A percentile compares a stretch with the other conserved stretches of the same genome.
These are phyloP conservation scores for Paspalum notatum DNA, from an alignment of 176 grass and related monocot species.

Conservation along the genomic window DNA sequence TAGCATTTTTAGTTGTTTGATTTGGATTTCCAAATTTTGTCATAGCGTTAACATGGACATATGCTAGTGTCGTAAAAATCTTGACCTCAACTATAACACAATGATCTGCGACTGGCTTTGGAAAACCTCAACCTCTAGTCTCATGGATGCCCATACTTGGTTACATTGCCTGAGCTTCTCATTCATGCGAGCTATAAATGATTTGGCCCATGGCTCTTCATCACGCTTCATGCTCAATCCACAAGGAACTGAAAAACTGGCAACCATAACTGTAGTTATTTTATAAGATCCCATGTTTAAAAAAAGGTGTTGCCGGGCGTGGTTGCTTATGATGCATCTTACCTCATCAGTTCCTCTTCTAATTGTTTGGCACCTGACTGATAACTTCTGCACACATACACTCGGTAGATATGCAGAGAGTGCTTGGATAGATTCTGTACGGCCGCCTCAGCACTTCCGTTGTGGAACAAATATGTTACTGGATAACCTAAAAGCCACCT, in stretches of 20 bases:
- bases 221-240: constrained; percentile 45
- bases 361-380: constrained; percentile 35
- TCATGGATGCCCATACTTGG: constrained; percentile 63
- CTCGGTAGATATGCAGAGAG: constrained; percentile 77
- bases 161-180: constrained; percentile 49
- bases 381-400: constrained; percentile 52
- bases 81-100: constrained; percentile 31
- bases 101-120: constrained; percentile 45
- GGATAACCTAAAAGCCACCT: constrained; percentile 98
- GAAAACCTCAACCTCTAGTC: constrained; percentile 61
- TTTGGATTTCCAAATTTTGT: no score
- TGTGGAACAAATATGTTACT: constrained; percentile 74
- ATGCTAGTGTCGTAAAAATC: neutral
- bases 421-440: constrained; percentile 58
- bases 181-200: constrained; percentile 57
- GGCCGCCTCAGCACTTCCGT: constrained; percentile 49
- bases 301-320: neutral
- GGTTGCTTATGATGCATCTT: neutral
- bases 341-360: constrained; percentile 86
- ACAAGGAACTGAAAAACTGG: constrained; percentile 84
- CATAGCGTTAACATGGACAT: no score
- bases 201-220: constrained; percentile 67
- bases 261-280: constrained; percentile 21
- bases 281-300: constrained; percentile 22
- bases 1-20: no score